A percentile compares a stretch with the other conserved stretches of the same genome.
Conservation (phyloP, 495 filamentous ascomycete genomes). For the Xylaria sp. region DNA sequence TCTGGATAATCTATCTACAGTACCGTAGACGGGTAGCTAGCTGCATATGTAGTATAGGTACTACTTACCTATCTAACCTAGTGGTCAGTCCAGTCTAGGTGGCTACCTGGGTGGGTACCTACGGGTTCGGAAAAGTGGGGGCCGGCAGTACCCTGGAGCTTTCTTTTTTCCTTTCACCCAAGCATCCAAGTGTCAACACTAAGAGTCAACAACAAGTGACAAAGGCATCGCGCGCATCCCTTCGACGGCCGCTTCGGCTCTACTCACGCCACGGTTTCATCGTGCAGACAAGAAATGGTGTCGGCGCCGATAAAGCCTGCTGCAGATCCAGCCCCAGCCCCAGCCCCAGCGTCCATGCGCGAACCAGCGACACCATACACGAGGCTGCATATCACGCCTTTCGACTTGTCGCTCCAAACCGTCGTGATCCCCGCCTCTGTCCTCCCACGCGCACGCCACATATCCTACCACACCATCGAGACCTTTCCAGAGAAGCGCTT, state of each 20-base stretch:
- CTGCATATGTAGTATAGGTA: too few relatives aligned
- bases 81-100: not conserved
- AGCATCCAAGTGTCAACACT: constrained; percentile 5
- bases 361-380: constrained; percentile 43
- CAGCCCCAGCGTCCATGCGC: constrained; percentile 7
- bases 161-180: constrained; percentile 15
- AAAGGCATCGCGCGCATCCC: not conserved
- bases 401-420: constrained; percentile 73
- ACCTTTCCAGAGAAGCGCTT: constrained; percentile 89
- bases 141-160: not conserved
- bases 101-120: not conserved
- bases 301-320: constrained; percentile 10
- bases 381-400: constrained; percentile 85
- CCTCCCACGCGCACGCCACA: constrained; percentile 68
- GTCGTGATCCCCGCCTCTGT: constrained; percentile 72
- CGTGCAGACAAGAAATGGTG: constrained; percentile 19
- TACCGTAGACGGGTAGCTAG: too few relatives aligned
- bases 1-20: too few relatives aligned
- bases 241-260: not conserved
- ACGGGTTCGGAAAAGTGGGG: not conserved
- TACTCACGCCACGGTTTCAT: not conserved
- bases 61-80: too few relatives aligned
- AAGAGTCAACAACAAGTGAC: not conserved
- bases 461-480: constrained; percentile 82
- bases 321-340: constrained; percentile 14